A percentile compares a stretch with the other conserved stretches of the same genome.
These are phyloP conservation scores for Paraglomus brasilianum DNA, from an alignment of 192 early-diverging fungal genomes.

Conservation along the genomic window DNA sequence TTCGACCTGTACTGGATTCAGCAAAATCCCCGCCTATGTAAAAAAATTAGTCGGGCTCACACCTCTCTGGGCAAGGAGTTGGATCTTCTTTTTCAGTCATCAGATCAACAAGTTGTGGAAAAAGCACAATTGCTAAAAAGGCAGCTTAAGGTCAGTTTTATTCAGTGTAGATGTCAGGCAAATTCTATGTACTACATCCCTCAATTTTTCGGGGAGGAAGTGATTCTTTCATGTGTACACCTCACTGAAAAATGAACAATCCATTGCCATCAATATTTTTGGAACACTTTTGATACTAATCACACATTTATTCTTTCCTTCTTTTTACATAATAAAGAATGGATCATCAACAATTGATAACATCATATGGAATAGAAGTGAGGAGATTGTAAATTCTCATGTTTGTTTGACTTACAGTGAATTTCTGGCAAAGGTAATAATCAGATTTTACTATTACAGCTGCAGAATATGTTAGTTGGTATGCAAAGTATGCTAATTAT, in stretches of 20 bases:
- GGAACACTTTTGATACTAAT: slow-evolving; percentile 7
- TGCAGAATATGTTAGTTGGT: slow-evolving; percentile 20
- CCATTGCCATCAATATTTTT: slow-evolving; percentile 22
- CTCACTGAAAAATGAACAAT: slow-evolving; percentile 21
- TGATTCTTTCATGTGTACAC: slow-evolving; percentile 2
- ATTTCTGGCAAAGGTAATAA: slow-evolving; percentile 32
- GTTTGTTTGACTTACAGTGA: slow-evolving; percentile 28
- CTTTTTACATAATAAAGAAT: slow-evolving; percentile 19
- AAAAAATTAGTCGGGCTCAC: slow-evolving; percentile 16
- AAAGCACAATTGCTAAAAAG: slow-evolving; percentile 24
- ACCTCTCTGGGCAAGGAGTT: slow-evolving; percentile 33
- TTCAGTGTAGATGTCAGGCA: slow-evolving; percentile 13
- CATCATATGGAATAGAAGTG: slow-evolving; percentile 32
- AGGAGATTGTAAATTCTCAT: slow-evolving; percentile 26
- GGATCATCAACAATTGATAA: slow-evolving; percentile 27
- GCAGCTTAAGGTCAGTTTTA: slow-evolving; percentile 28
- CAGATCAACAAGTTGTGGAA: slow-evolving; percentile 21
- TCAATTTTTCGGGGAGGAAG: slow-evolving; percentile 26
- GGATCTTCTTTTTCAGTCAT: slow-evolving; percentile 19
- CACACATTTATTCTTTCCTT: slow-evolving; percentile 27
- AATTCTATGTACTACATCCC: slow-evolving; percentile 24
- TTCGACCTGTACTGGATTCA: slow-evolving; percentile 30
- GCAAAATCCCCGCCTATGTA: slow-evolving; percentile 22
- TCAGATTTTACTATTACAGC: slow-evolving; percentile 20
- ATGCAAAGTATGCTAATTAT: slow-evolving; percentile 20